Evolutionary conservation across 441 rosid species (phyloP).

Genomic region (Pelargonium citronellum): DNA sequence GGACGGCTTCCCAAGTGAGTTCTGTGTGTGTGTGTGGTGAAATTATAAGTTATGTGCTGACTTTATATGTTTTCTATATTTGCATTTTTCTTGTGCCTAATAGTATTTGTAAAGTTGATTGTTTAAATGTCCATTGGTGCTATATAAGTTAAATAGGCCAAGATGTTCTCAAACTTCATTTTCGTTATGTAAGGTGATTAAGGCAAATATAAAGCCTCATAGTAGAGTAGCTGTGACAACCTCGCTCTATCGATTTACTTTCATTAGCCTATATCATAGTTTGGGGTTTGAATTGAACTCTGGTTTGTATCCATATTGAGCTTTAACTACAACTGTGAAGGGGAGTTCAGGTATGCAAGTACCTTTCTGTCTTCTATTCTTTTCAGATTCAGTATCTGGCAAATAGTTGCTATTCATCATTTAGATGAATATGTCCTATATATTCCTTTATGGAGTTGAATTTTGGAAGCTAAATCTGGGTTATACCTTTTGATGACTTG

Average conservation of each 20-base stretch:
- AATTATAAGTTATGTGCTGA: slow-evolving; percentile 11
- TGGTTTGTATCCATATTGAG: slow-evolving; percentile 8
- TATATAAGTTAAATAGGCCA: neutral
- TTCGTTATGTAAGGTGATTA: slow-evolving; percentile 1
- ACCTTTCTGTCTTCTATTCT: neutral
- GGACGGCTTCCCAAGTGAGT: slow-evolving; percentile 97
- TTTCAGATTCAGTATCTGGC: slow-evolving; percentile 5
- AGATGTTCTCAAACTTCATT: neutral
- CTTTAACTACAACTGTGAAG: neutral
- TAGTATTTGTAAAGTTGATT: slow-evolving; percentile 7
- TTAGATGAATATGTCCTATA: neutral
- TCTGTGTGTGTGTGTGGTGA: neutral
- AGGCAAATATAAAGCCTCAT: neutral
- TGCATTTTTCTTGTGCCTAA: slow-evolving; percentile 2
- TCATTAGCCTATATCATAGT: neutral
- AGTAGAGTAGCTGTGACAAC: neutral
- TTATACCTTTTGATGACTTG: neutral
- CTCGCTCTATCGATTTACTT: neutral
- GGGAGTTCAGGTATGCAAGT: neutral
- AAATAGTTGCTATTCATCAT: neutral
- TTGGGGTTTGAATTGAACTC: neutral
- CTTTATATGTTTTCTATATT: neutral
- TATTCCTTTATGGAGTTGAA: neutral
- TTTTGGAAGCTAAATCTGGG: neutral
- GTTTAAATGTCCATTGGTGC: neutral